Evolutionary conservation across 805 yeast species (phyloP), one percentile per base, ranked within the genome.

Genomic region (Starmerella sp.): DNA sequence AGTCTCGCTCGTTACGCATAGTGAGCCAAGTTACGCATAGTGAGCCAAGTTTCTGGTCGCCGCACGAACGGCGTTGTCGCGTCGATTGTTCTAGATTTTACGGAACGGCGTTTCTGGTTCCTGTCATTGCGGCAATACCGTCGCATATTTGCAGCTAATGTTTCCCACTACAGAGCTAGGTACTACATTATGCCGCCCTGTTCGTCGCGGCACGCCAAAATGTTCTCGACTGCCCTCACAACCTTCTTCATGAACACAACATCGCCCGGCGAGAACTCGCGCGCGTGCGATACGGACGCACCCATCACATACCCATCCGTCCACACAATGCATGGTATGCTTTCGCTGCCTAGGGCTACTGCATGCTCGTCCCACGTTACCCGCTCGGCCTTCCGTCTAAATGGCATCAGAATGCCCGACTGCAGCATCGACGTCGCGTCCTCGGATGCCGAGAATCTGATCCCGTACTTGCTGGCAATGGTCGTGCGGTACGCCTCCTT

Each of bases 161-260:
- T 32, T 32, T 2, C 35, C 11, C 3, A 22, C 22, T 22, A 22
- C 22, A 22, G 22, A 2, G 22, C 22, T 22, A 44, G 9, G 5
- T 6, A 32, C 35, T 7, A 8, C 15, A 17, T 37, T 15, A n/a
- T 7, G 44, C 35, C 13, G 6, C 9, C 6, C 36, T 46, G 38
- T 55, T 60, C 59, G 32, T 57, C 59, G 31, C 53, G 50, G 52
- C 63, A 59, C 3, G 37, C n/a, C n/a, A 58, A 37, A 3, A 65
- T 54, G 44, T 58, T 60, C 30, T 65, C 69, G 30, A 67, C 53
- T 1, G 67, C 66, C 29, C 54, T 58, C 17, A 58, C 62, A 28
- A 66, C 66, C 14, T 63, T 57, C 54, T 67, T 65, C 61, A 63
- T 59, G 44, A 65, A 65, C 42, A 59, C 64, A 17, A 63, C 59